These are phyloP conservation scores for Rosa chinensis DNA, from an alignment of 306 rosid genomes.

Conservation along the genomic window DNA sequence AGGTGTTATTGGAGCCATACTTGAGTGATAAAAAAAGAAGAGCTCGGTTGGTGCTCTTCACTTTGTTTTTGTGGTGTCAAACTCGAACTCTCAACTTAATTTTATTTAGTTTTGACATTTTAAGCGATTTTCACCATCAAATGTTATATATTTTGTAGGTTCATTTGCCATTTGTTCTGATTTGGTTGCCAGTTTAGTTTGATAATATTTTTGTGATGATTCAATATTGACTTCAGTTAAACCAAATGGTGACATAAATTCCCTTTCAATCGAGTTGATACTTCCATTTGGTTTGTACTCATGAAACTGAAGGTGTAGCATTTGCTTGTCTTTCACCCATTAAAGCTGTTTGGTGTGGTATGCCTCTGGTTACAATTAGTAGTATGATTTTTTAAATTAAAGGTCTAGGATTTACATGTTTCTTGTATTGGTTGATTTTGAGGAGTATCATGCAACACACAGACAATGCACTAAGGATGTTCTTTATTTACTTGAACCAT, in stretches of 20 bases:
- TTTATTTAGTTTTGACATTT: constrained; percentile 33
- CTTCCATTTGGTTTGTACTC: constrained; percentile 1
- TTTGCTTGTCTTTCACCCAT: not conserved
- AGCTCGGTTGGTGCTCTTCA: constrained; percentile 15
- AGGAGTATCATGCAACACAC: not conserved
- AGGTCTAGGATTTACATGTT: not conserved
- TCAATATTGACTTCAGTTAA: constrained; percentile 19
- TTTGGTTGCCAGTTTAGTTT: constrained; percentile 37
- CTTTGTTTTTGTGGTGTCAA: constrained; percentile 40
- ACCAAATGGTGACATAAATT: constrained; percentile 16
- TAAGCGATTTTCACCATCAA: constrained; percentile 43
- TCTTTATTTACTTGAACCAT: not conserved
- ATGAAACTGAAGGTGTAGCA: not conserved
- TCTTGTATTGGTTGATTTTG: not conserved
- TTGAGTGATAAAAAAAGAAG: constrained; percentile 44
- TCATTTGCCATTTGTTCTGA: constrained; percentile 32
- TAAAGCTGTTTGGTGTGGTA: not conserved
- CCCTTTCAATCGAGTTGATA: not conserved
- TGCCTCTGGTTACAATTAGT: not conserved
- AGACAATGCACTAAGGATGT: not conserved
- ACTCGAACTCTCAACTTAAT: constrained; percentile 29
- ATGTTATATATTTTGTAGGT: constrained; percentile 63
- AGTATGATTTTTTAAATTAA: not conserved
- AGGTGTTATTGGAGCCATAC: constrained; percentile 78
- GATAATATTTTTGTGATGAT: constrained; percentile 38